These are phyloP conservation scores for Phytophthora hibernalis DNA, from an alignment of 352 stramenopile species.

Conservation along the genomic window DNA sequence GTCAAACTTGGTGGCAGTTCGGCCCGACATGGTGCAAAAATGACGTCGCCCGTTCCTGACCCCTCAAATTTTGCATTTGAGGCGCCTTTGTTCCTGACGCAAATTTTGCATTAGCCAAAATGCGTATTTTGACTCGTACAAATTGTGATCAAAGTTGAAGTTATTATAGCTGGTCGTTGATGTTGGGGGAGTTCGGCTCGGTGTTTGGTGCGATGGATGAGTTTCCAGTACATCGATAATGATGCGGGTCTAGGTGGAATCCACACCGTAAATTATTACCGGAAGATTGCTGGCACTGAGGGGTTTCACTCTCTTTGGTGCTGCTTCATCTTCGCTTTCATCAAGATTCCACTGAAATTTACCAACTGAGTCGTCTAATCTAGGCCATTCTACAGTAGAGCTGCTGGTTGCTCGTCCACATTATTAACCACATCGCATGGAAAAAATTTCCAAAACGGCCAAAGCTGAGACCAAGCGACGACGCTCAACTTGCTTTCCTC, in stretches of 20 bases:
- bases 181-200: too few relatives aligned
- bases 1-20: conserved; percentile 48
- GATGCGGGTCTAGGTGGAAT: neutral
- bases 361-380: neutral
- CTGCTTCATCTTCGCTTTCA: neutral
- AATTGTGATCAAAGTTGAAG: too few relatives aligned
- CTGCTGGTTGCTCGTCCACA: too few relatives aligned
- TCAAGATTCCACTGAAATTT: conserved; percentile 22
- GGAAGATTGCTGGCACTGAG: conserved; percentile 9
- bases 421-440: conserved; percentile 12
- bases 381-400: too few relatives aligned
- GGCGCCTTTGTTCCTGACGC: neutral
- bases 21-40: too few relatives aligned
- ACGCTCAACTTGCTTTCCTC: neutral
- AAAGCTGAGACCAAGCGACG: conserved; percentile 14
- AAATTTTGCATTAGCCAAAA: neutral
- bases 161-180: too few relatives aligned
- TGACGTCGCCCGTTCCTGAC: neutral
- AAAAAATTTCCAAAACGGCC: too few relatives aligned
- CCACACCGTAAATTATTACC: neutral
- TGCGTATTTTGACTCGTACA: too few relatives aligned
- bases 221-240: neutral
- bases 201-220: too few relatives aligned
- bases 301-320: conserved; percentile 18
- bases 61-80: neutral